Percentiles rank a stretch among this genome's conserved stretches.
Conservation (phyloP, 441 rosid species). For the Corymbia citriodora region DNA sequence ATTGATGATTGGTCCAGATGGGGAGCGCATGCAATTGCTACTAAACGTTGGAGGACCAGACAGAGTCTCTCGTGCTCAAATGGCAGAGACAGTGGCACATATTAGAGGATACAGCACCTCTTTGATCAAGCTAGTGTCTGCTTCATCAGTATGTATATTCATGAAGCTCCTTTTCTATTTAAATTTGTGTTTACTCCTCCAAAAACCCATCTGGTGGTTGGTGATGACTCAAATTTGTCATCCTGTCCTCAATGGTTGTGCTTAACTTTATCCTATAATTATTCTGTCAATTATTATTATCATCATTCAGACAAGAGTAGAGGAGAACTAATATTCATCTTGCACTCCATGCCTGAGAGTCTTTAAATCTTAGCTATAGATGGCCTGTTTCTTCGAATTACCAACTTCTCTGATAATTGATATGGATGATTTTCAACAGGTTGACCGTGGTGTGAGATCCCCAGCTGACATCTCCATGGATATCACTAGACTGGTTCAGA, state of each 20-base stretch:
- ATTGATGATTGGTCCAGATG: conserved; percentile 31
- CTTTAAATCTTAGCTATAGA: not conserved
- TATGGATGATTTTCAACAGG: conserved; percentile 19
- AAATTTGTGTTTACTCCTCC: not conserved
- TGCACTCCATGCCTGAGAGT: not conserved
- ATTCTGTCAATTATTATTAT: not conserved
- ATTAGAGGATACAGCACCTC: conserved; percentile 51
- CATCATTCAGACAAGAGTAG: not conserved
- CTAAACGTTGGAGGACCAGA: conserved; percentile 82
- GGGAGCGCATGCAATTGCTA: conserved; percentile 52
- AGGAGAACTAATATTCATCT: not conserved
- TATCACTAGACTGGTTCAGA: conserved; percentile 52
- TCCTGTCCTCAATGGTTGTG: not conserved
- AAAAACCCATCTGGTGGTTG: not conserved
- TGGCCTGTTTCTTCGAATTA: not conserved
- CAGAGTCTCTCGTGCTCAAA: conserved; percentile 77
- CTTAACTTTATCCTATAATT: not conserved
- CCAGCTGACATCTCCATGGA: conserved; percentile 94
- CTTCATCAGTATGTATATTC: conserved; percentile 47
- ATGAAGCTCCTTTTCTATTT: not conserved
- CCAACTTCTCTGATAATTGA: not conserved
- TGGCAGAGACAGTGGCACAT: conserved; percentile 76
- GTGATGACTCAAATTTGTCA: not conserved
- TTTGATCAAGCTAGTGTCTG: conserved; percentile 60
- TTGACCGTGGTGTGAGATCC: conserved; percentile 67